These are phyloP conservation scores for Pyricularia pennisetigena DNA, from an alignment of 2,329 filamentous ascomycete genomes.

Conservation along the genomic window DNA sequence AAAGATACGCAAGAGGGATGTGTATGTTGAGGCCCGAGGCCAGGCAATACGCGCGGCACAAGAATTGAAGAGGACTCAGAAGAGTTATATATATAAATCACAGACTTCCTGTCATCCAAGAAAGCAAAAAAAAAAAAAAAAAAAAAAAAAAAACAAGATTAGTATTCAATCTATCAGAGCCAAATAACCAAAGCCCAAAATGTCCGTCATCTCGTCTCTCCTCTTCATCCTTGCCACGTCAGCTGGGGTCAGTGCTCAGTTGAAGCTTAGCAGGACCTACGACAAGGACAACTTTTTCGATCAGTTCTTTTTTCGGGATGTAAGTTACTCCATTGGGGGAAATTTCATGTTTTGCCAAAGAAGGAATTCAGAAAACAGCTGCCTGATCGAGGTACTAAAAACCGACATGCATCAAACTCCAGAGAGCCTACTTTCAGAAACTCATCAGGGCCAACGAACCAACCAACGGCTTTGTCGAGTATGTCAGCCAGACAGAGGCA, in stretches of 20 bases:
- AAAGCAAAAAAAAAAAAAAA: no score
- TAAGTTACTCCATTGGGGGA: not conserved
- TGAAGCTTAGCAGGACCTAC: not conserved
- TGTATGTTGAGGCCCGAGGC: no score
- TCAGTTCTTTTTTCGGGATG: not conserved
- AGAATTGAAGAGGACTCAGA: no score
- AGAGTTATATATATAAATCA: no score
- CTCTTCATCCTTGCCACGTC: not conserved
- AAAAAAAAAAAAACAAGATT: no score
- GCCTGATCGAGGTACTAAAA: not conserved
- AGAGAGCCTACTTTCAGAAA: not conserved
- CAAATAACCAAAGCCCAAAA: no score
- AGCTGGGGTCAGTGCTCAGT: not conserved
- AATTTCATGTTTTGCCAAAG: no score
- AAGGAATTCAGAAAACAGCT: not conserved
- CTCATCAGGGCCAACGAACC: slow-evolving; percentile 7
- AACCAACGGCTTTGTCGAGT: slow-evolving; percentile 17
- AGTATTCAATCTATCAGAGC: no score
- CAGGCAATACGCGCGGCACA: no score
- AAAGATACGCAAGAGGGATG: no score
- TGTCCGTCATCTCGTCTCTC: not conserved
- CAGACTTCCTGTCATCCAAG: no score
- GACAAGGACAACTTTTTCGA: slow-evolving; percentile 1
- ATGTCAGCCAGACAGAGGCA: slow-evolving; percentile 25
- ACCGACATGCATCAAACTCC: not conserved